Percentiles rank a stretch among this genome's conserved stretches.
Evolutionary conservation across 2,329 filamentous ascomycete species (phyloP).

Genomic region (Sarocladium brachiariae): DNA sequence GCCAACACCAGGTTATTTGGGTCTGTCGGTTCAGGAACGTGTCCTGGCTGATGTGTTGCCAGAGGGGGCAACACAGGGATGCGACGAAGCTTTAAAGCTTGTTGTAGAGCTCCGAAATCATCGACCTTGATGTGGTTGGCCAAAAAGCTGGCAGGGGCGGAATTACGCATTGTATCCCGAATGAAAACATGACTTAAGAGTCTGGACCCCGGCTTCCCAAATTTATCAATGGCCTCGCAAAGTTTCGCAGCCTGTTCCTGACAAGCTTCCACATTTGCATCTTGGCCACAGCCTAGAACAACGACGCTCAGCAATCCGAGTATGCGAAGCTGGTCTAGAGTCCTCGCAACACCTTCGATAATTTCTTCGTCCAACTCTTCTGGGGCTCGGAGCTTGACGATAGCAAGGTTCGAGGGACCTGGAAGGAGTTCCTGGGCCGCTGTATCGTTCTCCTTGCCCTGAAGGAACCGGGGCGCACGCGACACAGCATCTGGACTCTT

Average conservation of each 20-base stretch:
- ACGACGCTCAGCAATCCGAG: constrained; percentile 78
- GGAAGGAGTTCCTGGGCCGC: constrained; percentile 36
- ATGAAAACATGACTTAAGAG: constrained; percentile 47
- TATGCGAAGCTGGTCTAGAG: constrained; percentile 73
- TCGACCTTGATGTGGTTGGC: constrained; percentile 22
- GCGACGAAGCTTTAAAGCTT: constrained; percentile 25
- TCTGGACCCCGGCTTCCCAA: constrained; percentile 61
- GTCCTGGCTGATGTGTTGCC: constrained; percentile 35
- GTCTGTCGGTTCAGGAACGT: constrained; percentile 32
- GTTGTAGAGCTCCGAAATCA: constrained; percentile 24
- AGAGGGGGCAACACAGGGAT: constrained; percentile 33
- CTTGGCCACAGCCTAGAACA: constrained; percentile 64
- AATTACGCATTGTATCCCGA: neutral
- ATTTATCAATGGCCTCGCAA: constrained; percentile 65
- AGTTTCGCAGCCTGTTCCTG: constrained; percentile 65
- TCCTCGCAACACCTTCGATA: constrained; percentile 71
- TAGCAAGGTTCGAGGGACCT: constrained; percentile 47
- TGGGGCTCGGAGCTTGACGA: constrained; percentile 76
- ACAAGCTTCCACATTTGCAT: constrained; percentile 34
- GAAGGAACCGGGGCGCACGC: constrained; percentile 27
- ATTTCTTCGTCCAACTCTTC: constrained; percentile 63
- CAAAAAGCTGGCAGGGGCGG: constrained; percentile 15
- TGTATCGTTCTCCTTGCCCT: constrained; percentile 19
- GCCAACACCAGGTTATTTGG: constrained; percentile 64
- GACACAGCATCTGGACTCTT: constrained; percentile 21